Evolutionary conservation across 441 rosid species (phyloP), one percentile per base, ranked within the genome.

Genomic region (Aquilaria agallochum): DNA sequence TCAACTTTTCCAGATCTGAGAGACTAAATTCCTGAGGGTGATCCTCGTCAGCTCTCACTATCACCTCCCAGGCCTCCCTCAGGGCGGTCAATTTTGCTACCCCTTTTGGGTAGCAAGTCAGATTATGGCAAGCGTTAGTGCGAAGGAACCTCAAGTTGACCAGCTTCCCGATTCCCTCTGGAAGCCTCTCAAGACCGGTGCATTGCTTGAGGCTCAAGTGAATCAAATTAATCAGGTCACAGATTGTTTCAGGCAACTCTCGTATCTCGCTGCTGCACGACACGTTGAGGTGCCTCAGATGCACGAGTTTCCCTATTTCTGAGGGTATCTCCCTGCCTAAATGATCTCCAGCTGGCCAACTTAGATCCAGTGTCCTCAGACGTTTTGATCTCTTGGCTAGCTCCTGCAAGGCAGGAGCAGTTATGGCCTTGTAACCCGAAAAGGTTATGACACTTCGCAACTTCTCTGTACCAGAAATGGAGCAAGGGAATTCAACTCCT

Each of bases 401-500:
- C 1, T 58, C 30, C 0, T 3, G 12, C 4, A 34, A 2, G 42
- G 3, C 31, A 12, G 44, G 15, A 33, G 1, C 12, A 31, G 3
- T 5, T 13, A 1, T 0, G 11, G 3, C 0, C 2, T 2, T 0
- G 4, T 0, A 0, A 7, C 0, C 0, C 7, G 1, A 20, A 7
- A 32, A 2, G 4, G 9, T 3, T n/a, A 55, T 4, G 8, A 58
- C 7, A 33, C 54, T 20, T 2, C 49, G 36, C 58, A 20, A 14
- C 10, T 47, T 58, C 10, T 45, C 52, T 11, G 12, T 13, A 5
- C 10, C 5, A 40, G 32, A 66, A 7, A 45, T 12, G 0, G 34
- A 42, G 7, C 13, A 4, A 58, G 64, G 63, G 52, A 55, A 51
- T 9, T 12, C 9, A 12, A 44, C 5, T 5, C 0, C 9, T 2